Base-by-base conservation (phyloP, 352 stramenopile species). In the Globisporangium cederbergense region DNA sequence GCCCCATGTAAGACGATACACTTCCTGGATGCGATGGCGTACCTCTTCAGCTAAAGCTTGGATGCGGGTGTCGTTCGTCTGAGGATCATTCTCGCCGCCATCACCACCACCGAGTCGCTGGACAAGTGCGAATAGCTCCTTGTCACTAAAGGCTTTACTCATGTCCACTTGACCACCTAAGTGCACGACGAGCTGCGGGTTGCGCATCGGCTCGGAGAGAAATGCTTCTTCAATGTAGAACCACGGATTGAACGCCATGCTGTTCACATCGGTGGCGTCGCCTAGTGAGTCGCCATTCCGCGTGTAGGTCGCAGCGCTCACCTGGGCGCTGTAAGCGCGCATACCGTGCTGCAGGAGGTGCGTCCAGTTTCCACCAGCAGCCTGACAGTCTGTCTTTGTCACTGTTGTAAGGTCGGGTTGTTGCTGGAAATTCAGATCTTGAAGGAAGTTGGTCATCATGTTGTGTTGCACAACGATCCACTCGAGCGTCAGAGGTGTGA, bases 81-180 rank as follows among this genome's bases (percentile, higher is more conserved):
- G 13, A 59, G 28, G 14, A 40, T 22, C 32, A 8, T 51, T 42
- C 7, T 22, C 7, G 32, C n/a, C 13, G 30, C n/a, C 47, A 6
- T 22, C 6, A 50, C 9, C 54, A 36, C 54, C 5, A 40, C 60
- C 53, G 8, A 68, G 25, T 4, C 46, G 62, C 20, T 22, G 34
- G 3, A 88, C 51, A 1, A 91, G 49, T 10, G 42, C 57, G 0
- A 55, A 13, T 1, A 89, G 61, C 54, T 90, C 80, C 11, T 74
- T 62, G 8, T 83, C 58, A 0, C 69, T 58, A 20, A 91, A 88
- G 0, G 74, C 72, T 18, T 38, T 65, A 0, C 62, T 74, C 68
- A 91, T 72, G 59, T 88, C 70, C 0, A 89, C 70, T 79, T 91
- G 80, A 1, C 80, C 83, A 4, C 83, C 83, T 8, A 90, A 50